A percentile compares a stretch with the other conserved stretches of the same genome.
phyloP scores from a whole-genome alignment of 1,284 basidiomycete species.

The Austroboletus olivaceoglutinosus region DNA sequence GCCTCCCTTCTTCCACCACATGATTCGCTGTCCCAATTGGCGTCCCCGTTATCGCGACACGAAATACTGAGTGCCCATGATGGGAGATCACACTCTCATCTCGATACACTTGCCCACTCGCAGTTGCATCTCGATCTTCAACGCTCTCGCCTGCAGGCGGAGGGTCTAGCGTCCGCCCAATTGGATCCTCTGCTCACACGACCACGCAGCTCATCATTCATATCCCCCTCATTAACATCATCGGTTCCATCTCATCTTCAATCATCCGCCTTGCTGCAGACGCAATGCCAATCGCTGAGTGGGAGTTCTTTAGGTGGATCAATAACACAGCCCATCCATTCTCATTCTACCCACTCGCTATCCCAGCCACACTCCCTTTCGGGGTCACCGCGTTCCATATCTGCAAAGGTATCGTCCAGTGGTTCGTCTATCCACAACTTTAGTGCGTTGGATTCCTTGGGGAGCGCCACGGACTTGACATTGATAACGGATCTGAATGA shows the following conservation, averaged over 20 bases:
- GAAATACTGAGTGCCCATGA: slow-evolving; percentile 30
- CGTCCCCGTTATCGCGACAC: slow-evolving; percentile 25
- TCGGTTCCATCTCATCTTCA: slow-evolving; percentile 20
- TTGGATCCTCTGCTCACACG: slow-evolving; percentile 29
- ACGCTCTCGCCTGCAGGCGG: slow-evolving; percentile 29
- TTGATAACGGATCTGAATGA: slow-evolving; percentile 29
- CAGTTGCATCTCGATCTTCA: slow-evolving; percentile 27
- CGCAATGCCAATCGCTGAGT: slow-evolving; percentile 19
- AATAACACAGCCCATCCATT: slow-evolving; percentile 19
- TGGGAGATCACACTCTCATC: slow-evolving; percentile 15
- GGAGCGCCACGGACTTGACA: slow-evolving; percentile 17
- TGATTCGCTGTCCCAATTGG: slow-evolving; percentile 27
- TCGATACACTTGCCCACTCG: slow-evolving; percentile 23
- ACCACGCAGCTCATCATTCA: slow-evolving; percentile 25
- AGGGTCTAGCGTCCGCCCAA: slow-evolving; percentile 25
- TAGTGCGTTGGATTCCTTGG: slow-evolving; percentile 14
- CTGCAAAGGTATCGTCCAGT: slow-evolving; percentile 20
- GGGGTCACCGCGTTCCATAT: slow-evolving; percentile 25
- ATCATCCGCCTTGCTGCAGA: slow-evolving; percentile 21
- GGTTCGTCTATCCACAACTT: slow-evolving; percentile 22
- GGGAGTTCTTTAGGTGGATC: slow-evolving; percentile 16
- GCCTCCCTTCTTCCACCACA: slow-evolving; percentile 23
- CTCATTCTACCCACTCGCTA: slow-evolving; percentile 22
- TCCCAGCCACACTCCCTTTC: slow-evolving; percentile 29
- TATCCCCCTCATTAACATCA: slow-evolving; percentile 22